Evolutionary conservation across 1,284 basidiomycete genomes (phyloP), one percentile per base, ranked within the genome.

Genomic region (Volvariella surrecta): DNA sequence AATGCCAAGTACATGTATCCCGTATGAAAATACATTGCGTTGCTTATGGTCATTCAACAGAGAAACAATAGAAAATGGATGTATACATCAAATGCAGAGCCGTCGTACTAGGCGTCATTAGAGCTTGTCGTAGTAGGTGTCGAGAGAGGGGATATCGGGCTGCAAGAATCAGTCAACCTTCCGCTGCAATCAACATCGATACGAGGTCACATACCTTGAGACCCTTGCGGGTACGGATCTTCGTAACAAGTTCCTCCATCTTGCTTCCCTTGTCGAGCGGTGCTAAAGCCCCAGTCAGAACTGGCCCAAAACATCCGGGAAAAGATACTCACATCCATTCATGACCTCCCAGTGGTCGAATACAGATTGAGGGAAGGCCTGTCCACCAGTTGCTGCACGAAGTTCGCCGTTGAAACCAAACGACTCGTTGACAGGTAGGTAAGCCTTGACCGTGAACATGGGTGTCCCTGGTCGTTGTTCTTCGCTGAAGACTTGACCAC

Each of bases 401-500:
- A 99, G 82, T 56, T 90, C 94, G 57, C 87, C 92, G 69, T 95
- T 98, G 86, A 99, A 99, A 57, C 96, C 95, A 74, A 99, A 99
- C 15, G 95, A 98, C 71, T 98, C 95, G 67, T 76, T 73, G 68
- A 98, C 93, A 61, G 95, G 95, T 43, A 98, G 76, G 77, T 94
- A 96, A 28, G 94, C 94, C 82, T 98, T 99, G 71, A 99, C 89
- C 46, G 91, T 99, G 81, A 95, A 97, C 93, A 99, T 98, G 50
- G 96, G 96, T 18, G 96, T 99, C 73, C 96, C 95, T 7, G 85
- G 74, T 59, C 95, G 77, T 71, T 98, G 95, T 71, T 99, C 95
- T 70, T 99, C 90, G 55, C 84, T 89, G 80, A 95, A 94, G 54
- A 99, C 96, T 65, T 96, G 92, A 50, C 95, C 96, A 81, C 96